Evolutionary conservation across 176 grass and related monocot genomes (phyloP), one percentile per base, ranked within the genome.

Genomic region (Oryza brachyantha): DNA sequence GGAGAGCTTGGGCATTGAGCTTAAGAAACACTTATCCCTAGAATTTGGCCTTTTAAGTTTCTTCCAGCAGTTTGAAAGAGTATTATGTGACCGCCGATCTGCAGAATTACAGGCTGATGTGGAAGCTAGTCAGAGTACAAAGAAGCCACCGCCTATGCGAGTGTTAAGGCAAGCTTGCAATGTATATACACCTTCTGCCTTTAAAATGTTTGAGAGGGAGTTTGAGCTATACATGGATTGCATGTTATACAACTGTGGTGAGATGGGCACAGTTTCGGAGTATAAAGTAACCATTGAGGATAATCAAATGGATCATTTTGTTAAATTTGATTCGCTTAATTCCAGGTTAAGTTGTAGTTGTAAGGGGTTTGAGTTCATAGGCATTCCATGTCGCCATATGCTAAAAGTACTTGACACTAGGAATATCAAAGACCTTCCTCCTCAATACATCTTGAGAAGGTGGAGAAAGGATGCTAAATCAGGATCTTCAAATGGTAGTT

Each of bases 181-280:
- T 94, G 85, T 72, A 27, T 92, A 97, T 72, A 97, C 94, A 21
- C 91, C 94, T 76, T 73, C 91, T 68, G 94, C 91, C 64, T 94
- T 92, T 84, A 92, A 91, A 90, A 94, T 97, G 94, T 97, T 97
- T 81, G 94, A 97, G 82, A 92, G 61, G 72, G 89, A 97, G 75
- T 97, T 97, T 91, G 94, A 97, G 70, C 84, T 92, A 78, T 97
- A 92, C 86, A 97, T 97, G 89, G 91, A 94, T 84, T 97, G 94
- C 78, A 88, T 91, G 82, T 73, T 97, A 71, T 97, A 92, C 80
- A 90, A 58, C 64, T 90, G 63, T 86, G 82, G 87, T 7, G 84
- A 94, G 64, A 81, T 85, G 69, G 89, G 87, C 41, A 86, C 94
- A 29, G 79, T 90, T 71, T 91, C 77, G n/a, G 79, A 88, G 34